Evolutionary conservation across 2,329 filamentous ascomycete genomes (phyloP).

Genomic region (Talaromyces sp.): DNA sequence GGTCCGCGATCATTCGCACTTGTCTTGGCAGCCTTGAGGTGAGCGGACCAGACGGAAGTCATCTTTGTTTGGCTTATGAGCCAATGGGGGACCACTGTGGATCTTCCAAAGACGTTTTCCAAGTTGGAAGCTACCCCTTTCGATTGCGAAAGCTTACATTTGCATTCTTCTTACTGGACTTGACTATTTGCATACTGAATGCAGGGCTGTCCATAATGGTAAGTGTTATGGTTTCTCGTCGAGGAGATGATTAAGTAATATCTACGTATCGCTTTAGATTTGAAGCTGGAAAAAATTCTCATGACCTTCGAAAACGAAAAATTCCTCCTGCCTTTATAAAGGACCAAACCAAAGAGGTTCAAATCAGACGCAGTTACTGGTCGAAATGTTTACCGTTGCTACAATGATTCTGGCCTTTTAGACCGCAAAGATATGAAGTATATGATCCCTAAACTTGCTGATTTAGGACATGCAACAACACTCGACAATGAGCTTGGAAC

Average conservation of each 20-base stretch:
- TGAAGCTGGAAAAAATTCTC: constrained; percentile 48
- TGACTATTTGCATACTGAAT: constrained; percentile 46
- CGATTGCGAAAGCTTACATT: constrained; percentile 35
- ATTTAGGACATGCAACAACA: constrained; percentile 37
- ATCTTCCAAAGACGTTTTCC: constrained; percentile 32
- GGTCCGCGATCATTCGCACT: constrained; percentile 19
- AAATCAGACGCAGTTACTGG: constrained; percentile 26
- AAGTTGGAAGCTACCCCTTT: constrained; percentile 28
- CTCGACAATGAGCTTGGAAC: too few relatives aligned
- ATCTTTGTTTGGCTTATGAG: constrained; percentile 40
- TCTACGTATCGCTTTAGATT: constrained; percentile 26
- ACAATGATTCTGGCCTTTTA: constrained; percentile 33
- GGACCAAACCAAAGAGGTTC: constrained; percentile 20
- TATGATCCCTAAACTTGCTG: constrained; percentile 32
- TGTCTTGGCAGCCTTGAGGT: constrained; percentile 29
- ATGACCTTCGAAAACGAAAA: constrained; percentile 31
- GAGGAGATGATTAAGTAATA: neutral
- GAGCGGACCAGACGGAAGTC: constrained; percentile 26
- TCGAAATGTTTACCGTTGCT: constrained; percentile 32
- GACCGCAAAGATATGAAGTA: constrained; percentile 14
- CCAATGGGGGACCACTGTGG: constrained; percentile 41
- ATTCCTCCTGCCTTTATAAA: constrained; percentile 22
- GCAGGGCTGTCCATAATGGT: constrained; percentile 45
- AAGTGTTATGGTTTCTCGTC: constrained; percentile 4
- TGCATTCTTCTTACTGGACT: constrained; percentile 41